These are phyloP conservation scores for Aspergillus neotritici DNA, from an alignment of 2,329 filamentous ascomycete genomes.

Conservation along the genomic window DNA sequence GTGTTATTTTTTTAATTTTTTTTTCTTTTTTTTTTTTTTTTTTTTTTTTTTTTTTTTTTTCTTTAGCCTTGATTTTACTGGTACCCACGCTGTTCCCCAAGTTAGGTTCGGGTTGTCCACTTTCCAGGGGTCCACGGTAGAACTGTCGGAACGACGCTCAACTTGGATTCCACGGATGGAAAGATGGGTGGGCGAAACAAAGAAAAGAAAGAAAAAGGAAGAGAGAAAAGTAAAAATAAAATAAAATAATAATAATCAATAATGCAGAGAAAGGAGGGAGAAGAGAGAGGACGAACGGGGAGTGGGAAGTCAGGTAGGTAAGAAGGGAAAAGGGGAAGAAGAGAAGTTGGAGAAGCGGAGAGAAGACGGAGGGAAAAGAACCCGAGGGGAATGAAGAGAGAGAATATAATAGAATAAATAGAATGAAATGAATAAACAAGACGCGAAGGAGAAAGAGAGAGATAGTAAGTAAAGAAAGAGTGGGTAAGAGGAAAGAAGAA, in stretches of 20 bases:
- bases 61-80: too few species aligned
- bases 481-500: too few species aligned
- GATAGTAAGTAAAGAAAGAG: background rate
- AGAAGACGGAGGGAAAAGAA: conserved; percentile 16
- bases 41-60: too few species aligned
- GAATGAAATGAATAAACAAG: conserved; percentile 9
- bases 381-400: conserved; percentile 16
- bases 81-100: too few species aligned
- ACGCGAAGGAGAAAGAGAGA: conserved; percentile 1
- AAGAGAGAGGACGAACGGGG: conserved; percentile 7
- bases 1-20: too few species aligned
- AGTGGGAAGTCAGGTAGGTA: background rate
- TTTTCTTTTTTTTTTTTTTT: too few species aligned
- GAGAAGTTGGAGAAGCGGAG: conserved; percentile 21
- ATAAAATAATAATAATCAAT: conserved; percentile 1
- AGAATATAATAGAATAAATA: too few species aligned
- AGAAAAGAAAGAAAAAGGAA: conserved; percentile 6
- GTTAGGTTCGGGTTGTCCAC: too few species aligned
- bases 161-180: background rate
- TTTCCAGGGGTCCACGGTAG: too few species aligned
- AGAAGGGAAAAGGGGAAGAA: conserved; percentile 13
- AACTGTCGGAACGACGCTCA: too few species aligned
- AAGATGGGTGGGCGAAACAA: conserved; percentile 7
- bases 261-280: conserved; percentile 2
- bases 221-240: conserved; percentile 6